Base-by-base conservation (phyloP, 176 grass and related monocot genomes). In the Eleusine indica region DNA sequence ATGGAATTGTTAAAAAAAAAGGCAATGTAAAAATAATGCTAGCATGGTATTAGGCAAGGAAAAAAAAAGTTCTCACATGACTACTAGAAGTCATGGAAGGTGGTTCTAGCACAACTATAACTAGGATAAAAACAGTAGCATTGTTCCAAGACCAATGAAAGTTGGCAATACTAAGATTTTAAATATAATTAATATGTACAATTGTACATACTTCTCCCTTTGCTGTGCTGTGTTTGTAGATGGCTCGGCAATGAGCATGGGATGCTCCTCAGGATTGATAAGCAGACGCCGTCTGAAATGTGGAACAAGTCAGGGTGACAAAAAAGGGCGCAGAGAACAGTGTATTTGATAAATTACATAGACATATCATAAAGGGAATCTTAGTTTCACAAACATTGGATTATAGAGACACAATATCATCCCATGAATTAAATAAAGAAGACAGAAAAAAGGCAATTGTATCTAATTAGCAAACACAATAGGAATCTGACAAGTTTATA, bases 181-280 rank as follows among this genome's bases (percentile, higher is more conserved):
- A 74, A 75, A 66, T 29, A 83, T 13, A 71, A 77, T 64, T 46
- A 60, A 85, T 47, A 46, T 13, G 48, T 2, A 35, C 32, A 35
- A 35, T 35, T 35, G 32, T 35, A 51, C 53, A 61, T 88, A 99
- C 97, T 90, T 99, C 78, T 99, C 97, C 86, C 97, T 91, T 94
- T 99, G 97, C 0, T 91, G 89, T 21, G 80, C 87, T 64, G 87
- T 92, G 77, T 96, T 99, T 62, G 62, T 90, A 79, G 97, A 96
- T 84, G 97, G 86, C 83, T 99, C 97, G 19, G 97, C 91, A 73
- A 99, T 89, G 37, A 99, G 92, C 89, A 99, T 96, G 57, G 97
- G 97, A 92, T 99, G 97, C 79, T 99, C 97, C 76, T 89, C 92
- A 52, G 97, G 97, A 86, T 99, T 94, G 82, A 99, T 99, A 76